These are phyloP conservation scores for Trametes cingulata DNA, from an alignment of 768 basidiomycete species.

Conservation along the genomic window DNA sequence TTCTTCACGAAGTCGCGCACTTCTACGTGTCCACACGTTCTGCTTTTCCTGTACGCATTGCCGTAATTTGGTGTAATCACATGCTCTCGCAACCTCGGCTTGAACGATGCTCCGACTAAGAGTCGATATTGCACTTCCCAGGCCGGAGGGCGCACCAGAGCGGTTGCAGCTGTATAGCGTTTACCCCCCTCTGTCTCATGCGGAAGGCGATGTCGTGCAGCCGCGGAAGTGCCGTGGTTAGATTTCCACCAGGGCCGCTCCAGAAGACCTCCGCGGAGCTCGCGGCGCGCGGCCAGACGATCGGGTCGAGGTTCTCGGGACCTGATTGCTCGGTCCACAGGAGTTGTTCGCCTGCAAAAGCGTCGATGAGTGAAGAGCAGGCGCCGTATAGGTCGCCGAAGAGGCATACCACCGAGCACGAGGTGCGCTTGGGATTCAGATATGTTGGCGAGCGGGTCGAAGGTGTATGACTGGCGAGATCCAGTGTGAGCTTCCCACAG, in stretches of 20 bases:
- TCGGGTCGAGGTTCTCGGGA: conserved; percentile 66
- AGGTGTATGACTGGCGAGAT: conserved; percentile 56
- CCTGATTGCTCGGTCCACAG: conserved; percentile 77
- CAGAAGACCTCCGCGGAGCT: conserved; percentile 78
- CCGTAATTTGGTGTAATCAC: neutral
- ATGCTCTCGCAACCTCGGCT: neutral
- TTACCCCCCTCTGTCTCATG: conserved; percentile 60
- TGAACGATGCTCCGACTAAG: conserved; percentile 7
- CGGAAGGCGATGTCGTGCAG: conserved; percentile 66
- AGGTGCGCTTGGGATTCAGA: conserved; percentile 47
- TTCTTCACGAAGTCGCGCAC: too few relatives aligned
- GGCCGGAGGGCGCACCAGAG: conserved; percentile 71
- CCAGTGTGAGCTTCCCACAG: conserved; percentile 21
- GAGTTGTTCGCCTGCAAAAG: conserved; percentile 53
- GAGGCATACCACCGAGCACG: conserved; percentile 63
- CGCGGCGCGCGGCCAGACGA: conserved; percentile 73
- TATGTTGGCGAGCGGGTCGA: conserved; percentile 67
- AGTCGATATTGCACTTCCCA: conserved; percentile 41
- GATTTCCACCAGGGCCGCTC: conserved; percentile 48
- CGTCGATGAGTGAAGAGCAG: neutral
- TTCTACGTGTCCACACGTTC: too few relatives aligned
- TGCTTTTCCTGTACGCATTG: neutral
- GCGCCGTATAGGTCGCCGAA: neutral
- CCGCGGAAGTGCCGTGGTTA: conserved; percentile 55
- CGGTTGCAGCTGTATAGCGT: conserved; percentile 64